Conservation (phyloP, 495 filamentous ascomycete species). For the Filosporella fistucella region DNA sequence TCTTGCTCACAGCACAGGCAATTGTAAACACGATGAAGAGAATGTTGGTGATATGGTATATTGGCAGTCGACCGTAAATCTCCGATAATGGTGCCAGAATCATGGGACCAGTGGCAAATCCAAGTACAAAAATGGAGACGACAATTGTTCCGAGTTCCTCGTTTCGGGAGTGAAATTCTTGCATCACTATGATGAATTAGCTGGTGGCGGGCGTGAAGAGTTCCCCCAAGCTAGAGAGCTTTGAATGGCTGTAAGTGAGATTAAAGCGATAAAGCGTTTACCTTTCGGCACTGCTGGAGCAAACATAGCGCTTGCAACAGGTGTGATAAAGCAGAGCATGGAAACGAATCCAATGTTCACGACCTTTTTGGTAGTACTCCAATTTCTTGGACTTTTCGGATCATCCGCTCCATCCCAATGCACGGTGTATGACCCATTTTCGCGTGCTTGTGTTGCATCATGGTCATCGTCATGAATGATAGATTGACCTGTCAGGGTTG, state of each 20-base stretch:
- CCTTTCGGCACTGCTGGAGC: neutral
- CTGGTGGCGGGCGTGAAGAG: conserved; percentile 72
- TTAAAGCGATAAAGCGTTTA: too few relatives aligned
- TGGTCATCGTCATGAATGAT: too few relatives aligned
- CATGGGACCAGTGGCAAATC: conserved; percentile 64
- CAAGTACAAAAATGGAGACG: conserved; percentile 70
- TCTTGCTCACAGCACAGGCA: conserved; percentile 57
- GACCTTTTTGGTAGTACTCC: conserved; percentile 32
- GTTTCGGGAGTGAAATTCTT: conserved; percentile 55
- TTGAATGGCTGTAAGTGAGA: neutral
- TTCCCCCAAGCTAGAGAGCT: conserved; percentile 48
- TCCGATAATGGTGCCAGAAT: conserved; percentile 66
- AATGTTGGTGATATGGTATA: conserved; percentile 61
- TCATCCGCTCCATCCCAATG: conserved; percentile 48
- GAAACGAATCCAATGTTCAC: conserved; percentile 39
- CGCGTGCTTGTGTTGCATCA: too few relatives aligned
- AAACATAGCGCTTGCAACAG: conserved; percentile 41
- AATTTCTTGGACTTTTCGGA: conserved; percentile 37
- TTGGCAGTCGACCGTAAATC: conserved; percentile 66
- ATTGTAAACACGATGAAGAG: conserved; percentile 62
- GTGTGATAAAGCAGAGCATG: conserved; percentile 53
- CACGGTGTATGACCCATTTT: neutral
- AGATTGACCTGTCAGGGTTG: too few relatives aligned
- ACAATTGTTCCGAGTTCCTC: conserved; percentile 52
- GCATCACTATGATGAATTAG: conserved; percentile 44